phyloP scores from a whole-genome alignment of 2,329 filamentous ascomycete genomes.

The Colletotrichum costaricense region DNA sequence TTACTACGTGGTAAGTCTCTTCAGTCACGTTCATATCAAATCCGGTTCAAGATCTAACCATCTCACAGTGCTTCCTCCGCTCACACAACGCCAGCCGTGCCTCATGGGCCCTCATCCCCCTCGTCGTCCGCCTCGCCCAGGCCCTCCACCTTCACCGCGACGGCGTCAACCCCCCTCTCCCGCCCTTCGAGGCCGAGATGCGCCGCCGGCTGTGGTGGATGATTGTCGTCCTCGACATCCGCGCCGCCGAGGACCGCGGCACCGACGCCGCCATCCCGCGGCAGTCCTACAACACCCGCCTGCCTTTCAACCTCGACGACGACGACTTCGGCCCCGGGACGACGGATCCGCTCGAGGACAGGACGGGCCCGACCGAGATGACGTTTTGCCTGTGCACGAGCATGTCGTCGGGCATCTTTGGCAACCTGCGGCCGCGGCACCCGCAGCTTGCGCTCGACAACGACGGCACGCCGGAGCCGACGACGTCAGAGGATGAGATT shows the following conservation, averaged over 20 bases:
- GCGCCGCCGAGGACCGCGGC: constrained; percentile 65
- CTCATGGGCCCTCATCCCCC: constrained; percentile 54
- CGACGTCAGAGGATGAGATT: constrained; percentile 51
- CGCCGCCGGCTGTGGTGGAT: constrained; percentile 72
- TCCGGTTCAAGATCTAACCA: not conserved
- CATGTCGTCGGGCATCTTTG: constrained; percentile 52
- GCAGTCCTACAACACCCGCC: constrained; percentile 56
- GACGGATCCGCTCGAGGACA: constrained; percentile 45
- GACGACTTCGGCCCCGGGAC: constrained; percentile 57
- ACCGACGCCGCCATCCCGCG: constrained; percentile 55
- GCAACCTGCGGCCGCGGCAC: constrained; percentile 48
- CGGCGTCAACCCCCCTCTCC: constrained; percentile 47
- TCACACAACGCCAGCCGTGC: constrained; percentile 49
- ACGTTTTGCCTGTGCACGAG: constrained; percentile 54
- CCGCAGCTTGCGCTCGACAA: constrained; percentile 40
- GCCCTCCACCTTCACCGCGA: constrained; percentile 56
- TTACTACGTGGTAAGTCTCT: constrained; percentile 48
- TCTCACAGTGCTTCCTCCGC: constrained; percentile 49
- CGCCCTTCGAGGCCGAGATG: constrained; percentile 68
- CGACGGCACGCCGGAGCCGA: constrained; percentile 18
- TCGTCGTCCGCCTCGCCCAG: constrained; percentile 57
- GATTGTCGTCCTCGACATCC: constrained; percentile 69
- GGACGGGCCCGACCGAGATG: constrained; percentile 52
- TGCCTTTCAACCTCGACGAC: constrained; percentile 67
- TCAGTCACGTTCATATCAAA: too few species aligned